Evolutionary conservation across 1,284 basidiomycete genomes (phyloP), one percentile per base, ranked within the genome.

Genomic region (Hemileia vastatrix): DNA sequence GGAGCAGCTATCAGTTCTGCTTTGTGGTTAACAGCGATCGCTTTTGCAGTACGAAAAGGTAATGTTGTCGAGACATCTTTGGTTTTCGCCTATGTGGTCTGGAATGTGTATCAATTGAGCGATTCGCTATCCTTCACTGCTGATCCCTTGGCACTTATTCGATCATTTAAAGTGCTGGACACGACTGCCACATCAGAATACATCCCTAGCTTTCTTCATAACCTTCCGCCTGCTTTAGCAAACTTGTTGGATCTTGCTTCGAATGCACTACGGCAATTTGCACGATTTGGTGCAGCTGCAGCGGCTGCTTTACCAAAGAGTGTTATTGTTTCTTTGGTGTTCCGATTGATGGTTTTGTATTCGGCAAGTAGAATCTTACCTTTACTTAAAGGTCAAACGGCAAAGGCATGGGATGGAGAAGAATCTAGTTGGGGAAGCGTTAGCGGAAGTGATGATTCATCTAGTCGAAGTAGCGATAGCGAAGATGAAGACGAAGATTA

Each of bases 31-130:
- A 71, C 72, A 19, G 72, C 68, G 11, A 73, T 75, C 53, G 72
- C 72, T 1, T 72, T 75, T 24, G 71, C 70, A n/a, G 68, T 74
- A 5, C 65, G 68, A 9, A 70, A 71, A 56, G 73, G 71, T 23
- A 74, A 75, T 54, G 73, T 75, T 49, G 70, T 75, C 48, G 73
- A 75, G 60, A 75, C 73, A 13, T 63, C 65, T 11, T 64, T 75
- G 44, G 73, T 75, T 65, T 70, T 72, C 52, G 71, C 71, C 31
- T 75, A 75, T 49, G 72, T 74, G 18, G 68, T 70, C 3, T 75
- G 72, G 61, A 75, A 75, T 64, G 70, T 75, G 54, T 73, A 70
- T 51, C 67, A 69, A 1, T 65, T 69, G 18, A n/a, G n/a, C n/a
- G 62, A 67, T 21, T 69, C 67, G 40, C 65, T 72, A 3, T 63